Evolutionary conservation across 2,329 filamentous ascomycete genomes (phyloP).

Genomic region (Alternaria sp.): DNA sequence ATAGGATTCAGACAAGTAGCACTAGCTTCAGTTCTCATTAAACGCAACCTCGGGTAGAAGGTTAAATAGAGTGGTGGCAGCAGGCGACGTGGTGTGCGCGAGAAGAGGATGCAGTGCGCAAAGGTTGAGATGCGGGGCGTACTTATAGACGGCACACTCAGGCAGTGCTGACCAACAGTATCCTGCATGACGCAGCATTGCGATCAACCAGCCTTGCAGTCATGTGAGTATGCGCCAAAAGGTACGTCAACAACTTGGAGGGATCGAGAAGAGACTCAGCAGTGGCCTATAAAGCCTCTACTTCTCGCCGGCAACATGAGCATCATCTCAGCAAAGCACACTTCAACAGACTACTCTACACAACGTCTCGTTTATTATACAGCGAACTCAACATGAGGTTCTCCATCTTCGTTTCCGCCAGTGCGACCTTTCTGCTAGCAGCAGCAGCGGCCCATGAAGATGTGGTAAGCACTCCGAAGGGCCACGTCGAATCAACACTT

Average conservation of each 20-base stretch:
- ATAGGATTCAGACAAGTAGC: not conserved
- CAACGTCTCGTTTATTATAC: fast-evolving
- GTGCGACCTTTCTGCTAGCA: not conserved
- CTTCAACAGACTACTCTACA: not conserved
- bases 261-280: not conserved
- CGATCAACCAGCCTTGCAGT: not conserved
- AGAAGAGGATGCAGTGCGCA: not conserved
- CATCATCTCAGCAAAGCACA: not conserved
- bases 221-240: not conserved
- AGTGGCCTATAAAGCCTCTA: not conserved
- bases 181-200: not conserved
- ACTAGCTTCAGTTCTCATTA: not conserved
- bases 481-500: no score
- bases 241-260: not conserved
- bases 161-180: not conserved
- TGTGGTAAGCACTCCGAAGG: not conserved
- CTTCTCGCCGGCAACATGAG: not conserved
- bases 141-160: not conserved
- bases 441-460: not conserved
- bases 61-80: not conserved
- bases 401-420: not conserved
- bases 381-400: not conserved
- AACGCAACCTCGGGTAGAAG: not conserved
- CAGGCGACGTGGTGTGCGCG: not conserved
- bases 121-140: not conserved